Evolutionary conservation across 495 filamentous ascomycete species (phyloP).

Genomic region (Talaromyces wortmannii): DNA sequence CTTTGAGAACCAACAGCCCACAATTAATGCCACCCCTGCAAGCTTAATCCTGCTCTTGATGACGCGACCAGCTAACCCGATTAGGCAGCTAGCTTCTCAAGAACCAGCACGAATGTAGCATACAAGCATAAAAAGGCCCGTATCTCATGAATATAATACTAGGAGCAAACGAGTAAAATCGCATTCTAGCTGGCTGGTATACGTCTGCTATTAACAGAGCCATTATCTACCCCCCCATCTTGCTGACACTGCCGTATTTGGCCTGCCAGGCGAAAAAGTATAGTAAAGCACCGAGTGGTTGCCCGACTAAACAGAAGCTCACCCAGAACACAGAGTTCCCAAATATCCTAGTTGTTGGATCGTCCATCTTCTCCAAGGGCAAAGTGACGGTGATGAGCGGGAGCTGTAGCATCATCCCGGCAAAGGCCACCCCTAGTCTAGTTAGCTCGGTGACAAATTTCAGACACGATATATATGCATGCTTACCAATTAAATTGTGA

Average conservation of each 20-base stretch:
- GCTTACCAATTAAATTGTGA: slow-evolving; percentile 82
- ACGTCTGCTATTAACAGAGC: background rate
- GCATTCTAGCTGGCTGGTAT: too few relatives aligned
- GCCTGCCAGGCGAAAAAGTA: slow-evolving; percentile 99
- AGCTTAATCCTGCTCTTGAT: too few relatives aligned
- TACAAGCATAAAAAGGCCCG: too few relatives aligned
- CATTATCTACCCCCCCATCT: slow-evolving; percentile 7
- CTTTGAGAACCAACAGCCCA: too few relatives aligned
- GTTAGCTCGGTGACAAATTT: slow-evolving; percentile 7
- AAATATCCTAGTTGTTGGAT: slow-evolving; percentile 62
- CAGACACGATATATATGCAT: background rate
- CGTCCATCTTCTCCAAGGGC: slow-evolving; percentile 70
- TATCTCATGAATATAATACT: too few relatives aligned
- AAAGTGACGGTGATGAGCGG: slow-evolving; percentile 73
- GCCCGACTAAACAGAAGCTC: slow-evolving; percentile 86
- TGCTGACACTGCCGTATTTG: slow-evolving; percentile 78
- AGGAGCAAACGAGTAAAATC: too few relatives aligned
- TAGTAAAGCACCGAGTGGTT: slow-evolving; percentile 80
- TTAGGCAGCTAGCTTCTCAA: too few relatives aligned
- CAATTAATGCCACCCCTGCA: too few relatives aligned
- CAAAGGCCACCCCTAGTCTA: slow-evolving; percentile 71
- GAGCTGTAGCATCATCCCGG: slow-evolving; percentile 89
- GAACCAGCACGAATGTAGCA: too few relatives aligned
- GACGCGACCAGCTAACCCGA: too few relatives aligned
- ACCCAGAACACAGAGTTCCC: slow-evolving; percentile 96